Base-by-base conservation (phyloP, 1,139 yeast genomes). In the Groenewaldozyma sp. region DNA sequence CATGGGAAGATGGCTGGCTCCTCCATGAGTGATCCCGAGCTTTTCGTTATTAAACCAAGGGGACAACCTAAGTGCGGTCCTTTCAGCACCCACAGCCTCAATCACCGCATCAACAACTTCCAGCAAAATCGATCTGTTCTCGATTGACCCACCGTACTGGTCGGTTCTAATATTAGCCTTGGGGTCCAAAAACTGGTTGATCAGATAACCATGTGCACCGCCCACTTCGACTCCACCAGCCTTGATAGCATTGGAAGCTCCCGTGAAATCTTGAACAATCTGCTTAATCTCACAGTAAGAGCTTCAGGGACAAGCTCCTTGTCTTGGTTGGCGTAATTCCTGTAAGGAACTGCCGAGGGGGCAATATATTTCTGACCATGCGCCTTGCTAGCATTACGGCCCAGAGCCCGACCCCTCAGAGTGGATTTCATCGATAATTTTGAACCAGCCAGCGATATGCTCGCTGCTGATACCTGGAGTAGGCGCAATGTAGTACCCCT, bases 181-280 rank as follows among this genome's bases (percentile, higher is more conserved):
- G 34, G 64, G 65, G 43, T 69, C 69, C 28, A 78, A 55, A 55
- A 80, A 79, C 56, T 74, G 78, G 59, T 78, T 79, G 36, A 78
- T 52, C 40, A 81, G 63, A 58, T 76, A 80, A 11, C 87, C 87
- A 58, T 80, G 77, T n/a, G 86, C 88, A 35, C 63, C 65, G 53
- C 80, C 88, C 42, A 81, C 55, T 58, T 81, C 84, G 31, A 81
- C 70, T 48, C 76, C 77, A 11, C 87, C 86, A 3, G 81, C 80
- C 5, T 54, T 64, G 32, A 73, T 46, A 1, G 78, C 73, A 37
- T 64, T 63, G 48, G 61, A 60, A 20, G 77, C 76, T 4, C 76
- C 76, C 1, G 60, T 65, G 46, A 56, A 72, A 28, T 60, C 57
- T 43, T 60, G 46, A 20, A 69, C 58, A 38, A 63, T 54, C 32